Conservation (phyloP, 176 grass and related monocot species). For the Panicum miliaceum region DNA sequence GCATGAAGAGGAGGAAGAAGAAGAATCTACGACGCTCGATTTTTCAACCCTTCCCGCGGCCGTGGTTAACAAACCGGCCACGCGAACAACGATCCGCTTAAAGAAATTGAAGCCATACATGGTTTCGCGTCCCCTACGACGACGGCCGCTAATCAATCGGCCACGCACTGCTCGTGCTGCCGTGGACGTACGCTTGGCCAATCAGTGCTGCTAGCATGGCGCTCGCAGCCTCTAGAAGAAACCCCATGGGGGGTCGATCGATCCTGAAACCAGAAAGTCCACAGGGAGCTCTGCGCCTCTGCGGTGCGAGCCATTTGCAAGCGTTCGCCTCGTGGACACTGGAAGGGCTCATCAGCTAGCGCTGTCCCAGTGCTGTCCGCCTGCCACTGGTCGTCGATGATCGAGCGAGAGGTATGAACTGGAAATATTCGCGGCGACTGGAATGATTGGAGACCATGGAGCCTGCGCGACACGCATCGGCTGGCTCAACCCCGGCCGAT, state of each 20-base stretch:
- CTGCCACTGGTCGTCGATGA: neutral
- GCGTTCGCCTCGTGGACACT: neutral
- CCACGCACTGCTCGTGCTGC: constrained; percentile 43
- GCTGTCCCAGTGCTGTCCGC: constrained; percentile 42
- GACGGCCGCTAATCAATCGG: neutral
- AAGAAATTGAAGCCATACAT: constrained; percentile 32
- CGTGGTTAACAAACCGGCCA: constrained; percentile 36
- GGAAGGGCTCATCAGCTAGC: neutral
- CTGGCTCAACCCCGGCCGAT: neutral
- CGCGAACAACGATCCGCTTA: constrained; percentile 38
- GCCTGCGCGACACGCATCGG: neutral
- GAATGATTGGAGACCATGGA: constrained; percentile 10
- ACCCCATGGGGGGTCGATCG: neutral
- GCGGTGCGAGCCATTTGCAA: neutral
- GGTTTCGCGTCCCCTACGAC: neutral
- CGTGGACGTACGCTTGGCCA: neutral
- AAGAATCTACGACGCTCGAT: constrained; percentile 43
- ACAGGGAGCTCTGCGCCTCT: neutral
- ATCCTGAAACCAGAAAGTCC: constrained; percentile 21
- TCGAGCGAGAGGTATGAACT: constrained; percentile 24
- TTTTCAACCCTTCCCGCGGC: constrained; percentile 20
- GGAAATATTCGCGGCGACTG: constrained; percentile 46
- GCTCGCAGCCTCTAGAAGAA: neutral
- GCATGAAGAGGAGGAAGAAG: no score
- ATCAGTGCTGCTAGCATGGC: neutral